Evolutionary conservation across 306 rosid species (phyloP).

Genomic region (Luffa acutangula): DNA sequence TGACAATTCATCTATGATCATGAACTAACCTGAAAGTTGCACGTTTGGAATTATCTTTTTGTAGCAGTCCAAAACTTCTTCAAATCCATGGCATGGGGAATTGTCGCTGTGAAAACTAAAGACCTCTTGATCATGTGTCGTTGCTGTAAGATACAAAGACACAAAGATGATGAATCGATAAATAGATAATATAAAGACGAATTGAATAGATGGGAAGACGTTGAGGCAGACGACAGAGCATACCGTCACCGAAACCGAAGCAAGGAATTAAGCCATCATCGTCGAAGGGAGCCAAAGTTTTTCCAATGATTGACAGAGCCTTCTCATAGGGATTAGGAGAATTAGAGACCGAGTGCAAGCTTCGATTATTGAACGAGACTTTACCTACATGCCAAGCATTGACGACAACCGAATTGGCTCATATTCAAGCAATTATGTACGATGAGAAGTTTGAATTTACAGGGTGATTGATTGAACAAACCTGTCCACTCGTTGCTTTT

Average conservation of each 20-base stretch:
- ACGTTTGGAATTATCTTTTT: constrained; percentile 54
- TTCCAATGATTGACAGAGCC: constrained; percentile 68
- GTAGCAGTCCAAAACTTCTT: constrained; percentile 80
- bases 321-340: constrained; percentile 83
- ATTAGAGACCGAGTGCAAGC: constrained; percentile 63
- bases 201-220: background rate
- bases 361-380: constrained; percentile 56
- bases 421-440: background rate
- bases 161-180: background rate
- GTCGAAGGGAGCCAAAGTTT: constrained; percentile 85
- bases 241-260: constrained; percentile 93
- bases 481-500: constrained; percentile 98
- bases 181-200: background rate
- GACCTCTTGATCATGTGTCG: constrained; percentile 80
- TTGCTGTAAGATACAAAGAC: constrained; percentile 27
- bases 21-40: constrained; percentile 53
- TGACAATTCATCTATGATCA: background rate
- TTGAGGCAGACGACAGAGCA: background rate
- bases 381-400: constrained; percentile 43
- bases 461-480: constrained; percentile 12
- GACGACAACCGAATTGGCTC: background rate
- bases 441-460: background rate
- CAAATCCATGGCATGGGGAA: constrained; percentile 79
- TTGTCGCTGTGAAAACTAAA: constrained; percentile 80
- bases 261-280: constrained; percentile 95